These are phyloP conservation scores for Eragrostis nindensis DNA, from an alignment of 176 grass and related monocot genomes.

Conservation along the genomic window DNA sequence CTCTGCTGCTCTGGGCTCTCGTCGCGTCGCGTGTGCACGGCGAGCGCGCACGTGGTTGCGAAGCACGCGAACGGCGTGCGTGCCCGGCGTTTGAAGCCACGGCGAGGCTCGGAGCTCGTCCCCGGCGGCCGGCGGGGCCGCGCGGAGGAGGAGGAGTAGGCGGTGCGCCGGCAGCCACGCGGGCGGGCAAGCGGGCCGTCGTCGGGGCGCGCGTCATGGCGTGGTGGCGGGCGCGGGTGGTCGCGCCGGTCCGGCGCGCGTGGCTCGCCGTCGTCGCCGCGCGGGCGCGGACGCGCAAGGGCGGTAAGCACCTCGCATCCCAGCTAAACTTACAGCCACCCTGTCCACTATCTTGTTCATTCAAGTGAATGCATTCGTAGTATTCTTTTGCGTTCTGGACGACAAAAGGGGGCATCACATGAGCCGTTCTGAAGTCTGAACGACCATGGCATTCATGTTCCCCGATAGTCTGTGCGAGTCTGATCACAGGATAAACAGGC, in stretches of 20 bases:
- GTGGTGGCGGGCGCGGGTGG: slow-evolving; percentile 74
- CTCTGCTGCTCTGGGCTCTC: too few species aligned
- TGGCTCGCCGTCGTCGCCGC: slow-evolving; percentile 67
- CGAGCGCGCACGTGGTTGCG: too few species aligned
- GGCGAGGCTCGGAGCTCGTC: slow-evolving; percentile 29
- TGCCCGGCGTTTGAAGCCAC: neutral
- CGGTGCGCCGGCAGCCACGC: neutral
- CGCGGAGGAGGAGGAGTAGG: neutral
- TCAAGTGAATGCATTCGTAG: too few species aligned
- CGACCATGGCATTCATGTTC: too few species aligned
- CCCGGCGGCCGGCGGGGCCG: slow-evolving; percentile 23
- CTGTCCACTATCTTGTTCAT: neutral
- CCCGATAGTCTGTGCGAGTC: too few species aligned
- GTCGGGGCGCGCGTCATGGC: slow-evolving; percentile 47
- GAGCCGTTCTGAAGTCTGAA: too few species aligned
- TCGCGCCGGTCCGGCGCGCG: slow-evolving; percentile 61
- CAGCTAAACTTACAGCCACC: neutral
- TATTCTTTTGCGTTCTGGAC: too few species aligned
- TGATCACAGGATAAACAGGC: too few species aligned
- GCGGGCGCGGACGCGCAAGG: slow-evolving; percentile 37
- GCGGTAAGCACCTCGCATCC: slow-evolving; percentile 5
- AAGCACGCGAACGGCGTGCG: neutral
- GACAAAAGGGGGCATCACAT: too few species aligned
- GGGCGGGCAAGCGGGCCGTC: neutral
- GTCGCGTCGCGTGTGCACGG: too few species aligned